Base-by-base conservation (phyloP, 1,284 basidiomycete genomes). In the Cerrena zonata region DNA sequence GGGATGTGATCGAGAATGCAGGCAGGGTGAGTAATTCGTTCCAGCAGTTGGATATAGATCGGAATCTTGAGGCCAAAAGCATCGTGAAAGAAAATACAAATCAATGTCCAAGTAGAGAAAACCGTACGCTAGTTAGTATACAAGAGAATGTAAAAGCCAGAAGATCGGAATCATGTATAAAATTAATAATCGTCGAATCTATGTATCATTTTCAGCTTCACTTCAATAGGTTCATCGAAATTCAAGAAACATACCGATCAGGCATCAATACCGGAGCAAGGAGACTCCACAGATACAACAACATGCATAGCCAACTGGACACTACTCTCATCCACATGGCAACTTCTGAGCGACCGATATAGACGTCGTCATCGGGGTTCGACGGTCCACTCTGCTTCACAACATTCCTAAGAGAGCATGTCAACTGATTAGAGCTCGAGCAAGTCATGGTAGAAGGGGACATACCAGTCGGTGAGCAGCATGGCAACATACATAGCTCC, bases 261-360 rank as follows among this genome's bases (percentile, higher is more conserved):
- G 94, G 94, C 79, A 94, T 75, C 25, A 96, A 54, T 26, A 93
- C 87, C 1, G 94, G 94, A 10, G 92, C 94, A 40, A 96, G 61
- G 55, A 94, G 70, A 61, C 89, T 94, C 94, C 93, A 96, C 27
- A 81, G 79, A 66, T 96, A 98, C 45, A 97, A 72, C 39, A 84
- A 62, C 70, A 94, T 89, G 69, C 92, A 96, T 27, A 94, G 78
- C 94, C 94, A 99, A 60, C 90, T 90, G 44, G 91, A 94, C 30
- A 98, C 88, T 42, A 98, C 80, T 4, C 96, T 78, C 91, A 98
- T 98, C 95, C 96, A 99, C 95, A 99, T 99, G 2, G 95, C 93
- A 3, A 91, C 88, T 64, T 94, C 90, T 10, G 92, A 95, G 44
- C 93, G 83, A 21, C 95, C 95, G 52, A 99, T 98, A 69, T 91